Conservation (phyloP, 2,329 filamentous ascomycete genomes). For the Cordyceps fumosorosea region DNA sequence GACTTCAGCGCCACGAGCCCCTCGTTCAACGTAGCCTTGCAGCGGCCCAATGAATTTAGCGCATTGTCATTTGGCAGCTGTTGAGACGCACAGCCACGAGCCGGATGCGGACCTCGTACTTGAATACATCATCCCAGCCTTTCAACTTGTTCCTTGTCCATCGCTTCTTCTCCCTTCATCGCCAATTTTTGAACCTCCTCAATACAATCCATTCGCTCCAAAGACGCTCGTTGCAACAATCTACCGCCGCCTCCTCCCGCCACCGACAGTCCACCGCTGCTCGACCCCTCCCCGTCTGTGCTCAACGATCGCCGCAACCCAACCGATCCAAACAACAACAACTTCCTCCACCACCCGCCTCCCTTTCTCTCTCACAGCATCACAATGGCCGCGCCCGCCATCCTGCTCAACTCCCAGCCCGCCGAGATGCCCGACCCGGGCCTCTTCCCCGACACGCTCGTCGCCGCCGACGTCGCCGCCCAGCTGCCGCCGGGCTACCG, state of each 20-base stretch:
- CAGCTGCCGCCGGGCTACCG: constrained; percentile 75
- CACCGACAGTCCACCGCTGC: background rate
- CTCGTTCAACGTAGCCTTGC: background rate
- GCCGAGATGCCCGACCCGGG: constrained; percentile 29
- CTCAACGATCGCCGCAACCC: background rate
- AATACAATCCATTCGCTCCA: background rate
- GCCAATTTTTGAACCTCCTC: background rate
- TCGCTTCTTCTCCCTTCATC: background rate
- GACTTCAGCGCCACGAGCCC: no score
- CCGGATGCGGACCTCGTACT: background rate
- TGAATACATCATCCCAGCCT: background rate
- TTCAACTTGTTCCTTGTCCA: background rate
- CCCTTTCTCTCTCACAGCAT: background rate
- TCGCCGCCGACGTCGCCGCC: constrained; percentile 67
- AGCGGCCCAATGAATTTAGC: background rate
- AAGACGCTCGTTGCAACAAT: background rate
- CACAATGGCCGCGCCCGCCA: constrained; percentile 9
- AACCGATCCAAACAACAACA: background rate
- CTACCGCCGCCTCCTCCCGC: background rate
- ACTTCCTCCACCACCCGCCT: background rate
- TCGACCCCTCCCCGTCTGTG: background rate
- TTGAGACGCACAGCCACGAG: background rate
- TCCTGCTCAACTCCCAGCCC: constrained; percentile 13
- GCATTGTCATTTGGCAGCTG: background rate
- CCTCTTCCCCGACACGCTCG: constrained; percentile 71